phyloP scores from a whole-genome alignment of 257 asterid genomes.

The Ophiorrhiza pumila region DNA sequence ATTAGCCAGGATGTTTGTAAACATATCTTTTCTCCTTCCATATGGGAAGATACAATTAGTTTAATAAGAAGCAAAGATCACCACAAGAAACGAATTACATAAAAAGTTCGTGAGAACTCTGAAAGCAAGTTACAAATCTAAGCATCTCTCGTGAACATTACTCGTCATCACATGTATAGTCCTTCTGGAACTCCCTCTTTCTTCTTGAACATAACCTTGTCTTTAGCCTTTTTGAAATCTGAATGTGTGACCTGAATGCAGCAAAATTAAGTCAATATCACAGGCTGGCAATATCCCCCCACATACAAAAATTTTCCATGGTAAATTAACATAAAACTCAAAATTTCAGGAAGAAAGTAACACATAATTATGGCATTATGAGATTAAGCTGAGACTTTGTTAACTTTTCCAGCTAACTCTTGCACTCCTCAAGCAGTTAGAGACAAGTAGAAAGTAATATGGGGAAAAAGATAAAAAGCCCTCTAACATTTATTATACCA shows the following conservation, averaged over 20 bases:
- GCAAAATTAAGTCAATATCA: not conserved
- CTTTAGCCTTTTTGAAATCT: conserved; percentile 57
- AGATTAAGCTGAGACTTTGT: not conserved
- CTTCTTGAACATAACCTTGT: conserved; percentile 58
- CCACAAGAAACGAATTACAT: not conserved
- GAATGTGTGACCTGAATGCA: conserved; percentile 36
- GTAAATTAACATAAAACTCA: not conserved
- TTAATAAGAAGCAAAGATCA: conserved; percentile 2
- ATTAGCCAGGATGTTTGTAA: not conserved
- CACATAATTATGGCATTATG: not conserved
- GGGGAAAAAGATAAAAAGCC: too few relatives aligned
- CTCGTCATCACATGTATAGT: conserved; percentile 39
- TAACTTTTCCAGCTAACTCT: not conserved
- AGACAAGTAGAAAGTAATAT: not conserved
- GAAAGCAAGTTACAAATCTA: not conserved
- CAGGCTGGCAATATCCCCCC: not conserved
- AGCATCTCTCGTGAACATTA: not conserved
- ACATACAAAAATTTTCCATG: not conserved
- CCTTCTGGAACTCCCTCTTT: conserved; percentile 59
- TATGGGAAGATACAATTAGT: not conserved
- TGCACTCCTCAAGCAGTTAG: not conserved
- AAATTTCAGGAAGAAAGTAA: not conserved
- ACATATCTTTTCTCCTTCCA: not conserved
- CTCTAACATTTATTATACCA: too few relatives aligned
- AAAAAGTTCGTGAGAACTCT: not conserved